Base-by-base conservation (phyloP, 2,329 filamentous ascomycete genomes). In the Colletotrichum viniferum region DNA sequence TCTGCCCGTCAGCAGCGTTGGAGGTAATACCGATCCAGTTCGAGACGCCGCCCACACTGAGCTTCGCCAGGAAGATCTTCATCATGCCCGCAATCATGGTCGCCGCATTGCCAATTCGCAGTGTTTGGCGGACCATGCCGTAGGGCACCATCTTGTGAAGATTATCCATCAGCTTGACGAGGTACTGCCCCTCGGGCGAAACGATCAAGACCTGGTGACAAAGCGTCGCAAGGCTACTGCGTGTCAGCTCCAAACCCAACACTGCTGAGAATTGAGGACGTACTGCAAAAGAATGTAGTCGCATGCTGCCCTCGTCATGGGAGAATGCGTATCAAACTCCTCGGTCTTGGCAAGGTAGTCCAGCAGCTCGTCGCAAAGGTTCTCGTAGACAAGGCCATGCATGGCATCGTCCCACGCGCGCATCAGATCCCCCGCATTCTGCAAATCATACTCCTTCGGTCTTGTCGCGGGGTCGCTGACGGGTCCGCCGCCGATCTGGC, bases 31-130 rank as follows among this genome's bases (percentile, higher is more conserved):
- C 94, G 13, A 96, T 89, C 93, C 93, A 96, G 81, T 96, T 96
- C 6, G 94, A 95, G 66, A 96, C 84, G 9, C 92, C 92, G 3
- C 91, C 92, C 6, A 96, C 87, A 78, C 93, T 94, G 72, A 96
- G 86, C 84, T 97, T 97, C n/a, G 94, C 92, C 16, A 97, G 87
- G 18, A 96, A 87, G 18, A 96, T 85, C 69, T 88, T 90, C 82
- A 94, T 89, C 89, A 96, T 92, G 73, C 89, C 94, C 79, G 90
- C 94, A 71, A 96, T 92, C 94, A 97, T 96, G 24, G 92, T 94
- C 2, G 94, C 94, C 0, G 94, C 94, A 81, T 96, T 97, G 7
- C 94, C 93, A 16, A 96, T 89, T 55, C 92, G 91, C 5, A 97
- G 85, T 0, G 94, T 95, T 82, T 96, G 94, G 75, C 92, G 90